Base-by-base conservation (phyloP, 208 protist genomes). In the Trichomonas gallinae region DNA sequence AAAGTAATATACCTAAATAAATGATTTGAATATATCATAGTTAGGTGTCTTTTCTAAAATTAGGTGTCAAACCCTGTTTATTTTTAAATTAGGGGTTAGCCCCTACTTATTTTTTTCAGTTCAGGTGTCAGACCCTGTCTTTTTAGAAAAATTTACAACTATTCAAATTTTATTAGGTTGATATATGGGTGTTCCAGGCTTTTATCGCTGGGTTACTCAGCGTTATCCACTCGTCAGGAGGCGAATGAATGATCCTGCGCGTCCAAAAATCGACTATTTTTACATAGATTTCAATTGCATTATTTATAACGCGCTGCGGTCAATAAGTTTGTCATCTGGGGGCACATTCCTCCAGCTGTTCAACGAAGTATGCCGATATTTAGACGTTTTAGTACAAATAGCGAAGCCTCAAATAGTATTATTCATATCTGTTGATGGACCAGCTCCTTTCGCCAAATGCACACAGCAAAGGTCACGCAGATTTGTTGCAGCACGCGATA, bases 271-370 rank as follows among this genome's bases (percentile, higher is more conserved):
- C 46, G 44, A 48, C 31, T n/a, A 51, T 51, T 93, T 93, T 26
- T 93, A 51, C 46, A 93, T 93, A 38, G 87, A 93, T 51, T 93
- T 93, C 44, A 93, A 93, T 93, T 48, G 44, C 31, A 93, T 93
- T 23, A 93, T 93, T 58, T 93, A 93, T 93, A 51, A 93, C 46
- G 23, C 87, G 42, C 34, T 89, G 0, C 2, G 26, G 11, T 17
- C 87, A 15, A 48, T 51, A 36, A 23, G 42, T 51, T 58, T 26
- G 26, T 48, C 44, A 34, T 42, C 11, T 38, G 44, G 45, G 2
- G n/a, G 26, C 17, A 51, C 26, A 93, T 36, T 26, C 2, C 13
- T 26, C 2, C 8, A 34, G 15, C 31, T 48, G 10, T 93, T 93
- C 26, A 13, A 93, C 26, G 87, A 93, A 93, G 87, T 93, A 38